Evolutionary conservation across 768 basidiomycete genomes (phyloP).

Genomic region (Daedalea quercina): DNA sequence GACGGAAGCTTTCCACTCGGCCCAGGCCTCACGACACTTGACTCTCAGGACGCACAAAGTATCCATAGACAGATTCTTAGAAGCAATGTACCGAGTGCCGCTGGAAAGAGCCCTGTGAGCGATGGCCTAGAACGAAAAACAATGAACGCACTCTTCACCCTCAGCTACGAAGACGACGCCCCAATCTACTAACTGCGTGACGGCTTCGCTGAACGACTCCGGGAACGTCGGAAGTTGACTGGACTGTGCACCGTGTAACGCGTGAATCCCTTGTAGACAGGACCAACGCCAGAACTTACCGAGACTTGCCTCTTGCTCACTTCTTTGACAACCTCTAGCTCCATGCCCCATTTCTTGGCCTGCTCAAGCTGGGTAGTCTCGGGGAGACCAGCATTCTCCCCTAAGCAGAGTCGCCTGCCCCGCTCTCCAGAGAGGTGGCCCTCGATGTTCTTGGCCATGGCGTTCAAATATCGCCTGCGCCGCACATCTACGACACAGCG

Average conservation of each 20-base stretch:
- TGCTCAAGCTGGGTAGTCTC: slow-evolving; percentile 53
- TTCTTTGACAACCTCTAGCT: slow-evolving; percentile 50
- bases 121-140: background rate
- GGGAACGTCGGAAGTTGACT: slow-evolving; percentile 52
- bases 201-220: slow-evolving; percentile 73
- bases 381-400: slow-evolving; percentile 28
- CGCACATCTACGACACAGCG: slow-evolving; percentile 73
- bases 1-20: slow-evolving; percentile 57
- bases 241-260: slow-evolving; percentile 29
- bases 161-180: slow-evolving; percentile 64
- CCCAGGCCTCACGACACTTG: slow-evolving; percentile 60
- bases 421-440: slow-evolving; percentile 53
- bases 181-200: slow-evolving; percentile 70
- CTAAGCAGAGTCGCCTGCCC: slow-evolving; percentile 58
- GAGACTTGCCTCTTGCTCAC: slow-evolving; percentile 50
- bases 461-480: slow-evolving; percentile 67
- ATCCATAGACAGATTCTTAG: slow-evolving; percentile 60
- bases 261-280: background rate
- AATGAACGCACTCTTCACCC: slow-evolving; percentile 50
- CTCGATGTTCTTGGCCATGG: slow-evolving; percentile 68
- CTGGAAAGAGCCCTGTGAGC: slow-evolving; percentile 28
- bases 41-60: slow-evolving; percentile 63
- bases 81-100: slow-evolving; percentile 68
- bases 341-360: slow-evolving; percentile 72
- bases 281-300: slow-evolving; percentile 23